Conservation (phyloP, 139 green algal genomes). For the Bryopsis sp. region DNA sequence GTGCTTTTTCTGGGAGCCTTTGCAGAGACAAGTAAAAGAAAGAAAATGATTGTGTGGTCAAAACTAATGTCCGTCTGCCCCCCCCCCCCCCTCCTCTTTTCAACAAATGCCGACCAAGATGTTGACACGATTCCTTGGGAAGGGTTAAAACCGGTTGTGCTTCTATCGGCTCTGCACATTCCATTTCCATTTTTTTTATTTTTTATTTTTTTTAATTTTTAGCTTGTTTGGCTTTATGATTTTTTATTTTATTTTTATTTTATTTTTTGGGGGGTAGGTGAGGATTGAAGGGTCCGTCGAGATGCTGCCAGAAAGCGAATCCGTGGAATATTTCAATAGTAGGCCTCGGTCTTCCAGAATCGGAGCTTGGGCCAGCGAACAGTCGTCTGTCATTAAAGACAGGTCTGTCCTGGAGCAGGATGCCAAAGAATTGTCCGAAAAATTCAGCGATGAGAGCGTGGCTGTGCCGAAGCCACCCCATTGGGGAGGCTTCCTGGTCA, state of each 20-base stretch:
- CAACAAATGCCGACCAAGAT: too few species aligned
- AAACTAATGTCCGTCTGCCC: neutral
- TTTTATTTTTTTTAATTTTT: too few species aligned
- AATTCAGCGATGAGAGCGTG: conserved; percentile 19
- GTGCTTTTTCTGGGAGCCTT: conserved; percentile 72
- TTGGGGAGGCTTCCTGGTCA: conserved; percentile 78
- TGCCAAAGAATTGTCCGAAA: conserved; percentile 28
- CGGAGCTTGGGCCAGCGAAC: conserved; percentile 62
- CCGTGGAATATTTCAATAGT: conserved; percentile 70
- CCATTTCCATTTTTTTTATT: too few species aligned
- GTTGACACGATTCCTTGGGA: too few species aligned
- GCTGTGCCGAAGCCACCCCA: conserved; percentile 53
- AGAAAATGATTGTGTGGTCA: neutral
- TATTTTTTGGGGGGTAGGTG: conserved; percentile 30
- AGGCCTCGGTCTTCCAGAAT: conserved; percentile 68
- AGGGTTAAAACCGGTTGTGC: too few species aligned
- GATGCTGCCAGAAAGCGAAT: conserved; percentile 54
- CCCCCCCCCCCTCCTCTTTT: neutral
- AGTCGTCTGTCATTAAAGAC: conserved; percentile 43
- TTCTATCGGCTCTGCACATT: too few species aligned
- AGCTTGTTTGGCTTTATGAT: too few species aligned
- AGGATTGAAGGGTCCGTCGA: conserved; percentile 69
- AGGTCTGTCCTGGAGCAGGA: conserved; percentile 36
- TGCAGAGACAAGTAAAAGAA: conserved; percentile 49
- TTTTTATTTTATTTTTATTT: too few species aligned